These are phyloP conservation scores for Linnemannia exigua DNA, from an alignment of 192 early-diverging fungal species.

Conservation along the genomic window DNA sequence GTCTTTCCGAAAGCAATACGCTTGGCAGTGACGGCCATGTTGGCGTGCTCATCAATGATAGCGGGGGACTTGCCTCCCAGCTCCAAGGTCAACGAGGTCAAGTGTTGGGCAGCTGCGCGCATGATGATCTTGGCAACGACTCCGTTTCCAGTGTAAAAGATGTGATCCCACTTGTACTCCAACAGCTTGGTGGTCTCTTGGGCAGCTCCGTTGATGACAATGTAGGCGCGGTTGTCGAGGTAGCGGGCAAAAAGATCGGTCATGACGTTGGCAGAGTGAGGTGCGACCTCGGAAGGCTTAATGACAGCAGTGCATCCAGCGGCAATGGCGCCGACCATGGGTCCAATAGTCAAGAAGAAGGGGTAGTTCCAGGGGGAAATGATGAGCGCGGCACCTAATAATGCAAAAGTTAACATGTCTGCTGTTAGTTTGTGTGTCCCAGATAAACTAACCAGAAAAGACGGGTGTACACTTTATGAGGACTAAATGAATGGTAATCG, in stretches of 20 bases:
- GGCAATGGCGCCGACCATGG: conserved; percentile 88
- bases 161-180: conserved; percentile 86
- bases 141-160: conserved; percentile 94
- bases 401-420: too few relatives aligned
- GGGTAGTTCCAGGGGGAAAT: conserved; percentile 73
- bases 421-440: background rate
- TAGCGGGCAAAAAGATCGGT: conserved; percentile 79
- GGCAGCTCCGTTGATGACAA: conserved; percentile 85
- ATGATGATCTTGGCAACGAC: conserved; percentile 88
- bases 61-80: conserved; percentile 92
- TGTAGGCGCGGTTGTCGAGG: conserved; percentile 76
- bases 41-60: conserved; percentile 76
- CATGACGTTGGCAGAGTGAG: conserved; percentile 74
- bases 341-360: conserved; percentile 74
- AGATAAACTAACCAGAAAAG: background rate
- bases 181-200: conserved; percentile 84
- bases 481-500: background rate
- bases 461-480: conserved; percentile 22
- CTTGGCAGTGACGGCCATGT: conserved; percentile 76
- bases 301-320: conserved; percentile 88
- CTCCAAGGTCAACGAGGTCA: conserved; percentile 91
- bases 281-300: conserved; percentile 89
- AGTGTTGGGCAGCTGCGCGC: conserved; percentile 84
- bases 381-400: conserved; percentile 44
- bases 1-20: conserved; percentile 91